Base-by-base conservation (phyloP, 2,329 filamentous ascomycete genomes). In the Colletotrichum theobromicola region DNA sequence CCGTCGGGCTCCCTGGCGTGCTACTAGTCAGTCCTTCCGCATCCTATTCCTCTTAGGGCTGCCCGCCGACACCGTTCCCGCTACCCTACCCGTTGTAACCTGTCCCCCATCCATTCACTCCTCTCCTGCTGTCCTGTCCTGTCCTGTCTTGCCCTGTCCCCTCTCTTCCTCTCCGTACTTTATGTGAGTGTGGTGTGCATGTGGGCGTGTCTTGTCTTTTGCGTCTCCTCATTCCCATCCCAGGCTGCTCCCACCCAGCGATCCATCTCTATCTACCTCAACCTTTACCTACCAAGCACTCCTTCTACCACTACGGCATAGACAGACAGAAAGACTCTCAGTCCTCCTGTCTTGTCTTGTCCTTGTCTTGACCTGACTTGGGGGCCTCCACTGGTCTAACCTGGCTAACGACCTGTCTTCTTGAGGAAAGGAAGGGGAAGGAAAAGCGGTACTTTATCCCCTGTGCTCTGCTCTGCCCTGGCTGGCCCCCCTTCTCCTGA, bases 21-120 rank as follows among this genome's bases (percentile, higher is more conserved):
- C 24, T 64, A 32, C 71, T 74, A 74, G 67, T 61, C 71, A 74
- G 67, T 70, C 32, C 60, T 34, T 71, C 71, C 67, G 61, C 50
- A 61, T 74, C 37, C 67, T 70, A 74, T 71, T 70, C 71, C 71
- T 61, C 21, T 74, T 71, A 71, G 60, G 67, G 71, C 71, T 70
- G 60, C 67, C 34, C 30, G 71, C 71, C 71, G 67, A 72, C 32
- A 67, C 53, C 42, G 65, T 72, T 57, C 65, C 65, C 34, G 42
- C 57, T 72, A 24, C 30, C 15, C 50, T 71, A 46, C 55, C 32
- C 32, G 32, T 53, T 35, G 61, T 34, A 26, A n/a, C 46, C 24
- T 50, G 60, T 57, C 55, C 58, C 66, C 58, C 32, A 34, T 34
- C 28, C 57, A 60, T 30, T 55, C 28, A 30, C 57, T 60, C 28